These are phyloP conservation scores for Candida michaelii DNA, from an alignment of 805 yeast species.

Conservation along the genomic window DNA sequence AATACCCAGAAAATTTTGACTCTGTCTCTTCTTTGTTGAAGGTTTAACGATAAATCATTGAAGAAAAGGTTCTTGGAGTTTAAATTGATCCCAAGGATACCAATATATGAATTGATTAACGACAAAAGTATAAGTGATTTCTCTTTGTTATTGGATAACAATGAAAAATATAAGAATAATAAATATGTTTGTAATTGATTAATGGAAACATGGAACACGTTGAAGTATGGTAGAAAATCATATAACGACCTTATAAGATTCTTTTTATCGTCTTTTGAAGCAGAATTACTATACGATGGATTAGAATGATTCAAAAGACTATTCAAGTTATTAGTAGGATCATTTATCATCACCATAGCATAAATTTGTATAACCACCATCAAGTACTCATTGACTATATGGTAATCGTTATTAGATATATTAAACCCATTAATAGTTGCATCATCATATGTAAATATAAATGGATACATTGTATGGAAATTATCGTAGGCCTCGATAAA, in stretches of 20 bases:
- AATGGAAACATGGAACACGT: constrained; percentile 47
- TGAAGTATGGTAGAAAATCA: constrained; percentile 48
- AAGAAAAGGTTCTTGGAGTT: constrained; percentile 42
- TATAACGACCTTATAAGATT: constrained; percentile 38
- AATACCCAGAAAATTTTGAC: constrained; percentile 49
- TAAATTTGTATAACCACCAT: constrained; percentile 49
- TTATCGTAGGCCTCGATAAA: constrained; percentile 54
- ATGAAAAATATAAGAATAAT: constrained; percentile 48
- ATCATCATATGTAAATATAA: constrained; percentile 47
- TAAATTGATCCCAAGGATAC: constrained; percentile 42
- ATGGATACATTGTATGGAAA: constrained; percentile 48
- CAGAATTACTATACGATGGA: constrained; percentile 26
- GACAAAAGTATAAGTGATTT: constrained; percentile 38
- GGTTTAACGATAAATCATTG: constrained; percentile 45
- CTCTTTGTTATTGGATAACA: constrained; percentile 43
- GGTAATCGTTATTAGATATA: constrained; percentile 44
- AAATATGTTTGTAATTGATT: constrained; percentile 52
- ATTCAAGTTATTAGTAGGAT: constrained; percentile 45
- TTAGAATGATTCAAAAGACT: constrained; percentile 36
- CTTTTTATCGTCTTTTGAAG: constrained; percentile 13
- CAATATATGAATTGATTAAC: constrained; percentile 43
- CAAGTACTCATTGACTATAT: constrained; percentile 41
- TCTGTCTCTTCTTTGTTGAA: constrained; percentile 36
- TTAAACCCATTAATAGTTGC: constrained; percentile 49
- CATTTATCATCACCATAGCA: constrained; percentile 52